These are phyloP conservation scores for Kregervanrija fluxuum DNA, from an alignment of 805 yeast genomes.

Conservation along the genomic window DNA sequence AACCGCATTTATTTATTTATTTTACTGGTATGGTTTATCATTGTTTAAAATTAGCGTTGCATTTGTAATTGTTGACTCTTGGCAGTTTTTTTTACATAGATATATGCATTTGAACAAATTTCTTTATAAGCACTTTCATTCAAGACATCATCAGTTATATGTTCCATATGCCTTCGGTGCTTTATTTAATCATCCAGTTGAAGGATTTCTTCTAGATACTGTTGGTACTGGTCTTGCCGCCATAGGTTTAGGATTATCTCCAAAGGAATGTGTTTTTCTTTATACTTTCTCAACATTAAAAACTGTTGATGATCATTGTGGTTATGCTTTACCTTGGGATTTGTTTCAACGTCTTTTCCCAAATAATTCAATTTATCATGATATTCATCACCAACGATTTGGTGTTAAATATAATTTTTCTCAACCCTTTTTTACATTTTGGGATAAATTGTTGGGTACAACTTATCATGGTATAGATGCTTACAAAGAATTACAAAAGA, in stretches of 20 bases:
- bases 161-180: slow-evolving; percentile 98
- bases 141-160: slow-evolving; percentile 88
- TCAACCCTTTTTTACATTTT: slow-evolving; percentile 92
- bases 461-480: slow-evolving; percentile 60
- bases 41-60: slow-evolving; percentile 50
- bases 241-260: slow-evolving; percentile 51
- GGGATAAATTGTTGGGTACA: slow-evolving; percentile 76
- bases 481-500: slow-evolving; percentile 58
- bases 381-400: slow-evolving; percentile 94
- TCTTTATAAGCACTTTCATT: slow-evolving; percentile 77
- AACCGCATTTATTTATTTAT: slow-evolving; percentile 36
- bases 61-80: slow-evolving; percentile 74
- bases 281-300: slow-evolving; percentile 89
- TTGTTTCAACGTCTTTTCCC: slow-evolving; percentile 88
- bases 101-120: slow-evolving; percentile 77
- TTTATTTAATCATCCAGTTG: slow-evolving; percentile 86
- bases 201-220: slow-evolving; percentile 89
- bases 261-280: slow-evolving; percentile 68
- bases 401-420: slow-evolving; percentile 90
- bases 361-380: slow-evolving; percentile 92
- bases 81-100: slow-evolving; percentile 93
- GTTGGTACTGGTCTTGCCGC: slow-evolving; percentile 85
- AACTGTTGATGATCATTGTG: slow-evolving; percentile 98
- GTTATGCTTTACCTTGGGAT: slow-evolving; percentile 90
- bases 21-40: slow-evolving; percentile 63